Conservation (phyloP, 2,329 filamentous ascomycete species). For the Chaetomium sp. region DNA sequence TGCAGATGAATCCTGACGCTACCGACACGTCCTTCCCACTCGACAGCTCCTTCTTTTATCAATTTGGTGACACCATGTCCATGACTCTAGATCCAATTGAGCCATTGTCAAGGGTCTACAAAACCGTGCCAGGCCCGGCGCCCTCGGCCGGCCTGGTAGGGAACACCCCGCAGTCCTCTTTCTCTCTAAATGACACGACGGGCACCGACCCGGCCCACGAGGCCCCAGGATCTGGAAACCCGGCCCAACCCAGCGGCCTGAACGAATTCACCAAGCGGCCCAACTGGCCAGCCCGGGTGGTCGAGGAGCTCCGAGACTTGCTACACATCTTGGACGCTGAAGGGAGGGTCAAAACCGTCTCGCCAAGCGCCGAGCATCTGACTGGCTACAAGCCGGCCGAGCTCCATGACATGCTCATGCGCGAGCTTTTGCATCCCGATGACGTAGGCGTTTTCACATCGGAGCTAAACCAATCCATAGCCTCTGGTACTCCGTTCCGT, state of each 20-base stretch:
- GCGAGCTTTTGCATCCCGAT: slow-evolving; percentile 82
- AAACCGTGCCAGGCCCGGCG: slow-evolving; percentile 27
- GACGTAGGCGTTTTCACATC: slow-evolving; percentile 80
- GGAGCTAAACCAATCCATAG: slow-evolving; percentile 87
- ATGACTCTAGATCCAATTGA: slow-evolving; percentile 48
- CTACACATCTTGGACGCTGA: slow-evolving; percentile 84
- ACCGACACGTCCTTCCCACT: slow-evolving; percentile 50
- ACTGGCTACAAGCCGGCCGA: slow-evolving; percentile 75
- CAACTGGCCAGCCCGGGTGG: slow-evolving; percentile 84
- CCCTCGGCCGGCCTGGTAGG: slow-evolving; percentile 14
- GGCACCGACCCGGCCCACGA: slow-evolving; percentile 26
- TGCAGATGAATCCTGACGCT: slow-evolving; percentile 37
- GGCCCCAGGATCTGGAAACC: slow-evolving; percentile 29
- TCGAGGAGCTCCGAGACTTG: slow-evolving; percentile 88
- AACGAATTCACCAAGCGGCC: slow-evolving; percentile 63
- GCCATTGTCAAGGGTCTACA: slow-evolving; percentile 37
- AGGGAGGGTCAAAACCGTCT: slow-evolving; percentile 83
- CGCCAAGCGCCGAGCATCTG: slow-evolving; percentile 71
- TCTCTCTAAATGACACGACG: slow-evolving; percentile 28
- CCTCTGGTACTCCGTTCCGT: slow-evolving; percentile 74
- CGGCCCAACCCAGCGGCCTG: slow-evolving; percentile 44
- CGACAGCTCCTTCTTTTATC: slow-evolving; percentile 46
- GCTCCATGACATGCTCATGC: slow-evolving; percentile 73
- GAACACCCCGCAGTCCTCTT: slow-evolving; percentile 24
- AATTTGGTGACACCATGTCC: slow-evolving; percentile 42